A percentile compares a stretch with the other conserved stretches of the same genome.
Evolutionary conservation across 2,329 filamentous ascomycete genomes (phyloP).

Genomic region (Penicillium occitanis): DNA sequence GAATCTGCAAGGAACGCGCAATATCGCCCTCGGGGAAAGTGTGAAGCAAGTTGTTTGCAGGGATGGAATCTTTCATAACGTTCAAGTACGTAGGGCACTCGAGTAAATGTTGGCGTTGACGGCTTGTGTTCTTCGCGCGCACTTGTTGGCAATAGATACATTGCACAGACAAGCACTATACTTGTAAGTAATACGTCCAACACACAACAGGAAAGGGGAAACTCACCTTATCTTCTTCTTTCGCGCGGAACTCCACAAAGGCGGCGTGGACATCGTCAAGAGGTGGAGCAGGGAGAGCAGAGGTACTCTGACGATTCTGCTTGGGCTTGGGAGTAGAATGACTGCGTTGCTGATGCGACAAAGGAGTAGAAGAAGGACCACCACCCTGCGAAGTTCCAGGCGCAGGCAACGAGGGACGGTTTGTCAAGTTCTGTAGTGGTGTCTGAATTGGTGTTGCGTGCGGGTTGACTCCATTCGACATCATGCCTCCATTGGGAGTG

Average conservation of each 20-base stretch:
- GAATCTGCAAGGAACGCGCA: constrained; percentile 49
- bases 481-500: constrained; percentile 45
- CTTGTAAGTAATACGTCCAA: constrained; percentile 16
- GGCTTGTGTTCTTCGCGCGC: constrained; percentile 52
- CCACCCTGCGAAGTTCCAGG: constrained; percentile 35
- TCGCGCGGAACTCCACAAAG: constrained; percentile 50
- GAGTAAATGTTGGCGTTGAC: constrained; percentile 51
- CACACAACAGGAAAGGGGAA: not conserved
- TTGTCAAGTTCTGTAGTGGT: constrained; percentile 42
- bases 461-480: constrained; percentile 46
- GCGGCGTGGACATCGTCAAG: constrained; percentile 52
- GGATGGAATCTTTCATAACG: constrained; percentile 54
- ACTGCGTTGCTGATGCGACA: constrained; percentile 32
- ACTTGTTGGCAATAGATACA: constrained; percentile 54
- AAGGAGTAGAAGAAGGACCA: constrained; percentile 33
- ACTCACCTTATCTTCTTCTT: constrained; percentile 48
- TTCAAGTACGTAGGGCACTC: constrained; percentile 52
- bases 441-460: constrained; percentile 45
- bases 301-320: constrained; percentile 37
- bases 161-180: constrained; percentile 50
- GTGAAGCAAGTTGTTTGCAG: constrained; percentile 53
- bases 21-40: constrained; percentile 52
- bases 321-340: constrained; percentile 26
- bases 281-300: constrained; percentile 47
- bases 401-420: constrained; percentile 42